Conservation (phyloP, 2,329 filamentous ascomycete species). For the Fusarium acutatum region DNA sequence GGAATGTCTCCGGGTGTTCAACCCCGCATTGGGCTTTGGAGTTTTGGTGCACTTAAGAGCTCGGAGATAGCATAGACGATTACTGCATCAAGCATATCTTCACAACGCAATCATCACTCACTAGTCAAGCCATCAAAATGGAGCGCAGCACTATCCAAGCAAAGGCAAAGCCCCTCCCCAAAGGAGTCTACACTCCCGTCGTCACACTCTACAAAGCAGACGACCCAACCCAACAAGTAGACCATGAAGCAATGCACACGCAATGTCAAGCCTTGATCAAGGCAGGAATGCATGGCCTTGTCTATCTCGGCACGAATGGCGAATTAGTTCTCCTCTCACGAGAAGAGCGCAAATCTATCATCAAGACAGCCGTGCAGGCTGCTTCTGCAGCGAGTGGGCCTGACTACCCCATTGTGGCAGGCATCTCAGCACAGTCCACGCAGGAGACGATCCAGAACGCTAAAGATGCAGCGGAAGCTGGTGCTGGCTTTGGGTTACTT, state of each 20-base stretch:
- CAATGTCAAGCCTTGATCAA: slow-evolving; percentile 53
- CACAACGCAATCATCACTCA: neutral
- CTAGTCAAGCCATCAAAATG: slow-evolving; percentile 29
- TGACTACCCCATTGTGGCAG: slow-evolving; percentile 54
- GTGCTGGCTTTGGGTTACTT: slow-evolving; percentile 77
- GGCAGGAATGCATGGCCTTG: slow-evolving; percentile 55
- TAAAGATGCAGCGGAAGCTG: slow-evolving; percentile 71
- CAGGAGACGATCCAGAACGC: slow-evolving; percentile 71
- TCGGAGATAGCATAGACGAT: slow-evolving; percentile 4
- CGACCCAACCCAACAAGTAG: slow-evolving; percentile 50
- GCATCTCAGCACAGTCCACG: slow-evolving; percentile 60
- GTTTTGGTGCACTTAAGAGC: slow-evolving; percentile 1
- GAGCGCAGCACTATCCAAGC: slow-evolving; percentile 42
- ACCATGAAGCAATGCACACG: slow-evolving; percentile 55
- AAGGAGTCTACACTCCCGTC: slow-evolving; percentile 57
- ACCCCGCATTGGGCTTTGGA: neutral
- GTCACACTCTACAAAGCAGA: slow-evolving; percentile 56
- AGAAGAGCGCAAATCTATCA: slow-evolving; percentile 52
- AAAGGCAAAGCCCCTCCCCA: slow-evolving; percentile 51
- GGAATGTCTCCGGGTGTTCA: neutral
- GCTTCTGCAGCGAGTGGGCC: slow-evolving; percentile 47
- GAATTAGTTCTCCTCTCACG: slow-evolving; percentile 54
- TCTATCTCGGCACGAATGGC: slow-evolving; percentile 57
- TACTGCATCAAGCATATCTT: neutral
- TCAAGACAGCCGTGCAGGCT: slow-evolving; percentile 50